These are phyloP conservation scores for Ichthyophonus hoferi DNA, from an alignment of 208 protist species.

Conservation along the genomic window DNA sequence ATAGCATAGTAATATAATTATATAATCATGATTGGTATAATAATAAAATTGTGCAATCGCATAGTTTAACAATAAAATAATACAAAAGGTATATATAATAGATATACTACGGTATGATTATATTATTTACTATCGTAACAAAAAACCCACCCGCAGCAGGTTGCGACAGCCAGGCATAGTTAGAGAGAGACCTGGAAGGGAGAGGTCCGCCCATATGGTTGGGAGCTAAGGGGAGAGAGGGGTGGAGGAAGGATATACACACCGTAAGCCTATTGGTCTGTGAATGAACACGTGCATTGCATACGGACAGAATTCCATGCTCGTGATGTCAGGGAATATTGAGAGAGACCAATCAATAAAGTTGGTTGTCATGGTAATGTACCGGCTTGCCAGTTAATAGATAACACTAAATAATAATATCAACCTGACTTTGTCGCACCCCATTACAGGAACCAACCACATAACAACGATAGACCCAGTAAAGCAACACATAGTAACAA, in stretches of 20 bases:
- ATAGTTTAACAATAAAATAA: too few relatives aligned
- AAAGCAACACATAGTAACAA: background rate
- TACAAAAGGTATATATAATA: too few relatives aligned
- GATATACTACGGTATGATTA: too few relatives aligned
- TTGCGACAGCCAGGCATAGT: background rate
- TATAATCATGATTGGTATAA: too few relatives aligned
- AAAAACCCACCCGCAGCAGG: background rate
- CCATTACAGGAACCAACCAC: background rate
- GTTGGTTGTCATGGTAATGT: background rate
- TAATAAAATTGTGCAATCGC: too few relatives aligned
- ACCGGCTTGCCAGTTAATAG: background rate
- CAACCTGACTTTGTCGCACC: background rate
- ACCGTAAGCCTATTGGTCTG: too few relatives aligned
- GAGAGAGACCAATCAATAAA: background rate
- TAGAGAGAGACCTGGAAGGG: background rate
- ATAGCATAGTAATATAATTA: too few relatives aligned
- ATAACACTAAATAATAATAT: background rate
- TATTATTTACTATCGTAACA: too few relatives aligned
- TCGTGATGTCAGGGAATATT: background rate
- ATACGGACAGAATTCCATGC: background rate
- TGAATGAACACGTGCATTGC: background rate
- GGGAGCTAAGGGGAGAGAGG: background rate
- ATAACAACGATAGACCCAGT: background rate
- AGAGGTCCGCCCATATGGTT: background rate
- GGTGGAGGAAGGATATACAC: background rate